A percentile compares a stretch with the other conserved stretches of the same genome.
phyloP scores from a whole-genome alignment of 2,329 filamentous ascomycete species.

The Fusarium albidum region DNA sequence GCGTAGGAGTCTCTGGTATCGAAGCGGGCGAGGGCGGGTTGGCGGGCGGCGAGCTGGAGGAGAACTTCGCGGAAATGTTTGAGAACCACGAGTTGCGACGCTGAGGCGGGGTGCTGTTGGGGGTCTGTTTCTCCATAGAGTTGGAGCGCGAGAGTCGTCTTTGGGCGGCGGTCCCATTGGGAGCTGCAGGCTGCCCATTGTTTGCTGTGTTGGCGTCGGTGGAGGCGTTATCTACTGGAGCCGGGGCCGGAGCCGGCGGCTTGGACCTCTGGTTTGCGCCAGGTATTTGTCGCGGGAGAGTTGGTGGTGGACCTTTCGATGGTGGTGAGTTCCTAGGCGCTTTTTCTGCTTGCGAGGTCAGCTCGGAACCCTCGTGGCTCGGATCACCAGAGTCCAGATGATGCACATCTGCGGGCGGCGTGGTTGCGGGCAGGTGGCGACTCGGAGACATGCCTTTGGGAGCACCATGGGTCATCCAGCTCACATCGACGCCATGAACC shows the following conservation, averaged over 20 bases:
- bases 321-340: conserved; percentile 42
- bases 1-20: conserved; percentile 38
- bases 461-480: conserved; percentile 85
- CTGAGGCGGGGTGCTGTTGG: conserved; percentile 49
- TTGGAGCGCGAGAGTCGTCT: conserved; percentile 44
- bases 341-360: conserved; percentile 40
- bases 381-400: conserved; percentile 2
- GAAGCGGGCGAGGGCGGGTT: conserved; percentile 43
- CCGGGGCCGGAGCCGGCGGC: conserved; percentile 39
- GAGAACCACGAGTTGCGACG: conserved; percentile 90
- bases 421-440: conserved; percentile 34
- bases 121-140: conserved; percentile 46
- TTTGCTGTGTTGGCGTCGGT: conserved; percentile 25
- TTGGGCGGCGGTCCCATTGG: conserved; percentile 35
- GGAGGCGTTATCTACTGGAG: conserved; percentile 30
- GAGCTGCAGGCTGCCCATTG: conserved; percentile 36
- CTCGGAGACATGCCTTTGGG: conserved; percentile 72
- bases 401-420: conserved; percentile 23
- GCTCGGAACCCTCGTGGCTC: conserved; percentile 1
- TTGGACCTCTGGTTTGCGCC: conserved; percentile 40
- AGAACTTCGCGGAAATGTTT: conserved; percentile 92
- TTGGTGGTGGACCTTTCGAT: conserved; percentile 37
- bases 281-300: conserved; percentile 46
- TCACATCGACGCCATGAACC: conserved; percentile 84
- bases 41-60: conserved; percentile 48